phyloP scores from a whole-genome alignment of 495 filamentous ascomycete genomes.

The Mycothermus thermophilus region DNA sequence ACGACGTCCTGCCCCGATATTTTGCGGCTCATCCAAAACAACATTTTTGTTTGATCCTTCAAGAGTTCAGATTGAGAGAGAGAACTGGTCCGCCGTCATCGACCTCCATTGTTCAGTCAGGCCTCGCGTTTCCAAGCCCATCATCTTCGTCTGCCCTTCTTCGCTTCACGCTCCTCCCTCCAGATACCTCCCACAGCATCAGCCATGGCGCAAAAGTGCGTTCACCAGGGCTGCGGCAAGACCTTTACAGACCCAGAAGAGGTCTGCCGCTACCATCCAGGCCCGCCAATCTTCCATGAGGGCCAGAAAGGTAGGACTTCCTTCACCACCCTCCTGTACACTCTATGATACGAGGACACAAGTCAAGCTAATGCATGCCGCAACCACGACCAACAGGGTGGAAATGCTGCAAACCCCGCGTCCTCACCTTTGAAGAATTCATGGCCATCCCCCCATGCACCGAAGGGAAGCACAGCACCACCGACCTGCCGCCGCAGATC shows the following conservation, averaged over 20 bases:
- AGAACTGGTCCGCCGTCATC: too few relatives aligned
- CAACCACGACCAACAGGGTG: conserved; percentile 50
- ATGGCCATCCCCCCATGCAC: conserved; percentile 88
- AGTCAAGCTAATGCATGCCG: too few relatives aligned
- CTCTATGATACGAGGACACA: too few relatives aligned
- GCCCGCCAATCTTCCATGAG: conserved; percentile 92
- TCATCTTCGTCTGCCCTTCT: background rate
- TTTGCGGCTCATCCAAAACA: too few relatives aligned
- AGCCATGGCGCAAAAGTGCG: conserved; percentile 76
- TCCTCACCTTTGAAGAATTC: conserved; percentile 98
- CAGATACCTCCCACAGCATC: background rate
- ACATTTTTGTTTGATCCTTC: too few relatives aligned
- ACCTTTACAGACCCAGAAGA: conserved; percentile 70
- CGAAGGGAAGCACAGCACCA: conserved; percentile 79
- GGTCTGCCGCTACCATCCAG: conserved; percentile 82
- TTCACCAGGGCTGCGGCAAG: conserved; percentile 93
- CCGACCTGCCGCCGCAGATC: conserved; percentile 48
- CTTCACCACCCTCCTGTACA: background rate
- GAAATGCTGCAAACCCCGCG: conserved; percentile 98
- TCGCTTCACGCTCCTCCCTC: background rate
- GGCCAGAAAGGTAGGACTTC: conserved; percentile 79
- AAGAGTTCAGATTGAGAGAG: too few relatives aligned
- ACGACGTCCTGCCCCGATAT: too few relatives aligned
- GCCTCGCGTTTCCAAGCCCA: too few relatives aligned
- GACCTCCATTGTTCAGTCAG: too few relatives aligned